These are phyloP conservation scores for Fusarium sp. DNA, from an alignment of 2,329 filamentous ascomycete genomes.

Conservation along the genomic window DNA sequence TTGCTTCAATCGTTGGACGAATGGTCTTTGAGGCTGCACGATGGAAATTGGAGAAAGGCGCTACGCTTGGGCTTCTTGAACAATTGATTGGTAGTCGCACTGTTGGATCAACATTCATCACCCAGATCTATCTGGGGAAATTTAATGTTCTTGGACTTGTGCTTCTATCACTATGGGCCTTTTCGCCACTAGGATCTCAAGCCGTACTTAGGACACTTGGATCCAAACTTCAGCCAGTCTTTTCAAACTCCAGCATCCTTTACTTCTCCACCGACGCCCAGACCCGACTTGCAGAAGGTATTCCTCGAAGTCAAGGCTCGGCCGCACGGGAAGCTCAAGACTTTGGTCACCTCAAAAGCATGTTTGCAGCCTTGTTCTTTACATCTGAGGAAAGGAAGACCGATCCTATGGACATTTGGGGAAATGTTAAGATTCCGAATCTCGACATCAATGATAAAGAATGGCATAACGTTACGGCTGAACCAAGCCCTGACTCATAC, in stretches of 20 bases:
- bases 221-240: neutral
- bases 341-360: neutral
- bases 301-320: too few relatives aligned
- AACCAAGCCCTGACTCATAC: neutral
- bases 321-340: rapidly evolving
- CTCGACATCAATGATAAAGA: neutral
- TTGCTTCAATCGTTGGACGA: constrained; percentile 16
- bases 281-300: neutral
- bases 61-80: constrained; percentile 3
- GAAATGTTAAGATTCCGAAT: constrained; percentile 23
- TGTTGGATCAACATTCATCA: neutral
- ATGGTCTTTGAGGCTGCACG: constrained; percentile 8
- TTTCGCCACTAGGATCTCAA: neutral
- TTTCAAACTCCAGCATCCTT: neutral
- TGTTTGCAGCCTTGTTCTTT: neutral
- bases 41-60: constrained; percentile 22
- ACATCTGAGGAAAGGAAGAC: neutral
- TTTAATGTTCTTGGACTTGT: neutral
- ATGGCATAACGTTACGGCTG: neutral
- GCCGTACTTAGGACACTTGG: neutral
- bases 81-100: constrained; percentile 28
- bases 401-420: constrained; percentile 12
- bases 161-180: neutral
- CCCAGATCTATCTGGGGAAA: rapidly evolving
- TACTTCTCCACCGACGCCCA: neutral